Base-by-base conservation (phyloP, 2,329 filamentous ascomycete species). In the Emericellopsis atlantica region DNA sequence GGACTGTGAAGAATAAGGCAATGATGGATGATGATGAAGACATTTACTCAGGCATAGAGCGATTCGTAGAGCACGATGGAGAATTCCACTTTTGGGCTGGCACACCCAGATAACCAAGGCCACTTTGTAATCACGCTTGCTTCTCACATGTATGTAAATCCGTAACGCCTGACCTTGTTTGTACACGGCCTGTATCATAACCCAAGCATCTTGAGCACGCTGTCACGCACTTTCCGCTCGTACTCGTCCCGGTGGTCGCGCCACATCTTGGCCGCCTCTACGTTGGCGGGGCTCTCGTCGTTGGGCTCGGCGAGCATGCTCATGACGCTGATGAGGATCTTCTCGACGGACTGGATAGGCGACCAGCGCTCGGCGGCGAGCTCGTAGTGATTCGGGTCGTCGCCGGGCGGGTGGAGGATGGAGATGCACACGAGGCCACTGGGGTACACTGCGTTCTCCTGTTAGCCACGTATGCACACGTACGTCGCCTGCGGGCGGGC, bases 301-400 rank as follows among this genome's bases (percentile, higher is more conserved):
- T 96, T 96, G 45, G 90, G 89, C 65, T 95, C 89, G 1, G 89
- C 89, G 36, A 96, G 76, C 89, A 96, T 96, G 63, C 87, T 95
- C 83, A 96, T 96, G 45, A 96, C 90, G 37, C 81, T 88, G 43
- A 96, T 88, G 50, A 96, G 70, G 51, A 96, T 96, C 70, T 95
- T 96, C 66, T 96, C 92, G 50, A 95, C 90, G 44, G 84, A 92
- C 67, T 96, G 92, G 47, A 96, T 95, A 11, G 90, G 90, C 23
- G 84, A 90, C 90, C 90, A 96, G 47, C 90, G 81, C 68, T 96
- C 92, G 2, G 84, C 88, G 7, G 92, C 90, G 53, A 90, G 85
- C 64, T 96, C 90, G 72, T 96, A 96, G 69, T 95, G 89, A 67
- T 95, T 95, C 41, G 92, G 92, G 62, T 96, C 90, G 65, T 96